A percentile compares a stretch with the other conserved stretches of the same genome.
These are phyloP conservation scores for Diaporthe sp. DNA, from an alignment of 2,329 filamentous ascomycete species.

Conservation along the genomic window DNA sequence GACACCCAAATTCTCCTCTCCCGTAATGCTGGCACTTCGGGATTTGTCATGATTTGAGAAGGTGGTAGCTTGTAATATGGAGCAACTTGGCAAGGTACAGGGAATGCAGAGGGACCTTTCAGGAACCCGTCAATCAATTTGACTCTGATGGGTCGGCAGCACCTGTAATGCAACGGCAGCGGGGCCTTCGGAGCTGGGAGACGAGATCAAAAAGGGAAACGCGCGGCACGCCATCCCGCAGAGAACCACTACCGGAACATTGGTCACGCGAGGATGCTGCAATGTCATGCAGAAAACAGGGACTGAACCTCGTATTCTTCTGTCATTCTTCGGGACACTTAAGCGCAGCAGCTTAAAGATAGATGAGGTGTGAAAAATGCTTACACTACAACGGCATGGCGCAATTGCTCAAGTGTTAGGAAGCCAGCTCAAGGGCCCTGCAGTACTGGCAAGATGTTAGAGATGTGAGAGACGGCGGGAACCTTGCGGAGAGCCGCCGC, in stretches of 20 bases:
- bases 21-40: neutral
- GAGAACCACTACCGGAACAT: neutral
- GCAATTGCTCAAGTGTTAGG: neutral
- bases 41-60: neutral
- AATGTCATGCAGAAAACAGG: neutral
- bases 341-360: neutral
- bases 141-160: neutral
- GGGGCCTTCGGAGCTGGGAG: neutral
- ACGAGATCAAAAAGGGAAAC: neutral
- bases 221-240: neutral
- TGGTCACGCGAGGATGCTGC: neutral
- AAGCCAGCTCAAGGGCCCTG: neutral
- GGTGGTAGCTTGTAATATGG: neutral
- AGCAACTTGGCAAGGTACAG: neutral
- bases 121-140: neutral
- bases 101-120: neutral
- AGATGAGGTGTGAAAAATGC: neutral
- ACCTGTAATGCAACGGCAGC: neutral
- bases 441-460: neutral
- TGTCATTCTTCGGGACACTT: neutral
- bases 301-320: neutral
- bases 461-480: neutral
- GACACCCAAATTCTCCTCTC: neutral
- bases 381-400: neutral
- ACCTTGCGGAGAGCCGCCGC: neutral